A percentile compares a stretch with the other conserved stretches of the same genome.
These are phyloP conservation scores for Saksenaea vasiformis DNA, from an alignment of 371 early-diverging fungal genomes.

Conservation along the genomic window DNA sequence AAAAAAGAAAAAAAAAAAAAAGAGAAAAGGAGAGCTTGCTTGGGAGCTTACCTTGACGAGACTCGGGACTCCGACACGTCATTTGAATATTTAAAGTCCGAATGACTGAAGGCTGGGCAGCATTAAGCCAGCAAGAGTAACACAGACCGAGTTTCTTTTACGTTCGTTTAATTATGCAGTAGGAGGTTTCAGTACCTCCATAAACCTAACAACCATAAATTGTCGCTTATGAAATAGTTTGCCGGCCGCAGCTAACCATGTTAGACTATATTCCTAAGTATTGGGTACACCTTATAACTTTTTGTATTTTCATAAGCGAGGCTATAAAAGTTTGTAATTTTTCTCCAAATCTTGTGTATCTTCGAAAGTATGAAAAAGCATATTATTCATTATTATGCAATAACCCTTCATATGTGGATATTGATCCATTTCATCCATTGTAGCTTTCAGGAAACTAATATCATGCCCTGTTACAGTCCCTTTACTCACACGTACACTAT, in stretches of 20 bases:
- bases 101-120: background rate
- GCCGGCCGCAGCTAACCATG: too few relatives aligned
- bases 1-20: background rate
- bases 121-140: background rate
- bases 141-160: conserved; percentile 2
- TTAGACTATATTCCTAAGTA: background rate
- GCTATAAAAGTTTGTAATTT: too few relatives aligned
- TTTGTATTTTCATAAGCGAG: too few relatives aligned
- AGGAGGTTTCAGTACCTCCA: background rate
- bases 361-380: too few relatives aligned
- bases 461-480: conserved; percentile 8
- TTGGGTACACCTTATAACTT: background rate
- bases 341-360: too few relatives aligned
- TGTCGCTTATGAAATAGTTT: too few relatives aligned
- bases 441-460: conserved; percentile 3
- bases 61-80: conserved; percentile 6
- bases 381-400: background rate
- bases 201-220: too few relatives aligned
- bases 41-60: background rate
- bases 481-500: too few relatives aligned
- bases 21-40: background rate
- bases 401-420: too few relatives aligned
- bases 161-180: too few relatives aligned
- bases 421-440: conserved; percentile 6
- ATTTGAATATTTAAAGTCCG: background rate